Base-by-base conservation (phyloP, 768 basidiomycete genomes). In the Guyanaporus albipodus region DNA sequence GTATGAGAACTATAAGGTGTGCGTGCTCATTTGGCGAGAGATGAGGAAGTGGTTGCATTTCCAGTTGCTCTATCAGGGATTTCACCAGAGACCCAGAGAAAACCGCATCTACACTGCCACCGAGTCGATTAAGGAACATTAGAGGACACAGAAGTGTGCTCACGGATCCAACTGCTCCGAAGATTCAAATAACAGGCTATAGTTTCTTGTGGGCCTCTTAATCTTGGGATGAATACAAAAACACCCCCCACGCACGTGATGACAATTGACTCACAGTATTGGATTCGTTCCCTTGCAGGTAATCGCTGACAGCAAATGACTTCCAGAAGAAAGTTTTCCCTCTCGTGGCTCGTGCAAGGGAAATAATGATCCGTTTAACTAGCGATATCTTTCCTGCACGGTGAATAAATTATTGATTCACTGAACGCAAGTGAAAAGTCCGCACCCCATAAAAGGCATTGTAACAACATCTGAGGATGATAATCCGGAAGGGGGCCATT, bases 401-500 rank as follows among this genome's bases (percentile, higher is more conserved):
- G 39, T 14, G 28, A 28, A 37, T 56, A 31, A 45, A 43, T 33
- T 23, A 49, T 42, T n/a, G 26, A 36, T 11, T 4, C 8, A 10
- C 11, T 8, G 8, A 49, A 31, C 28, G 34, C 28, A 31, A 34
- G 22, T 29, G 36, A 38, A 28, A 24, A 12, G 18, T 38, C 62
- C 80, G 46, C 55, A 94, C 94, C 86, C 93, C 92, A 95, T 8
- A 96, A 69, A 44, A 97, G 71, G 61, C 91, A 95, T 60, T 97
- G 94, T 11, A 93, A 68, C 15, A 98, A 63, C 77, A 95, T 85
- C 59, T 94, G 91, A 4, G 95, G 94, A 67, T 97, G 91, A 63
- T 90, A 93, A 64, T 96, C 90, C 15, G 82, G 79, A 28, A 97
- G 68, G 4, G 95, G 93, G 0, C 91, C 91, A 61, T 94, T 93